Base-by-base conservation (phyloP, 2,329 filamentous ascomycete species). In the Chrysoporthe austroafricana region DNA sequence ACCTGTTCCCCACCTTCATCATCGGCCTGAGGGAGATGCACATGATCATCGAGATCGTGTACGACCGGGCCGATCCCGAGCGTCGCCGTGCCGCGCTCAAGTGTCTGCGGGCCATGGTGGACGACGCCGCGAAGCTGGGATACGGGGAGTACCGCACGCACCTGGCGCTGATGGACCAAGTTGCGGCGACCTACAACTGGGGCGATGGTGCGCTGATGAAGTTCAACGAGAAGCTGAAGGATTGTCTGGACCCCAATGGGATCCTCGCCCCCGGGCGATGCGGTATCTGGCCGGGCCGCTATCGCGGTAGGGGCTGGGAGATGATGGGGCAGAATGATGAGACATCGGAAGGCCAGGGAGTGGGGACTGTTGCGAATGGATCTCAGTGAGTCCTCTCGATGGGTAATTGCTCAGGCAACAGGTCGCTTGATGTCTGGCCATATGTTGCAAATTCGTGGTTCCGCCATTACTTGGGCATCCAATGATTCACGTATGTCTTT, bases 251-350 rank as follows among this genome's bases (percentile, higher is more conserved):
- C 62, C 79, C 79, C 0, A 81, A 82, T 57, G 81, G 81, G 0
- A 82, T 84, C 54, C 70, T 84, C 39, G 79, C 80, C 2, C 82
- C 81, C 0, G 83, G 83, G 0, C 80, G 81, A 70, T 81, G 78
- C 66, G 82, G 81, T 0, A 79, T 84, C n/a, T 83, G 80, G 81
- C 77, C 77, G 0, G 72, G 70, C 63, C 72, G 70, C 52, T 76
- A 71, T 59, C 72, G 77, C 7, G 74, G 73, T 9, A 71, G 74
- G 11, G 77, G 75, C 14, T 79, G 77, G 77, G 77, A 79, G 73
- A 77, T 79, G 77, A 76, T 73, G 4, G 71, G 72, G 52, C 74
- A 72, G 32, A 76, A 73, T 48, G 75, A 75, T 6, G 73, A 72
- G 46, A 69, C 68, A 62, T 75, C 74, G n/a, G 75, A 79, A 65